phyloP scores from a whole-genome alignment of 2,329 filamentous ascomycete genomes.

The Periconia digitata region DNA sequence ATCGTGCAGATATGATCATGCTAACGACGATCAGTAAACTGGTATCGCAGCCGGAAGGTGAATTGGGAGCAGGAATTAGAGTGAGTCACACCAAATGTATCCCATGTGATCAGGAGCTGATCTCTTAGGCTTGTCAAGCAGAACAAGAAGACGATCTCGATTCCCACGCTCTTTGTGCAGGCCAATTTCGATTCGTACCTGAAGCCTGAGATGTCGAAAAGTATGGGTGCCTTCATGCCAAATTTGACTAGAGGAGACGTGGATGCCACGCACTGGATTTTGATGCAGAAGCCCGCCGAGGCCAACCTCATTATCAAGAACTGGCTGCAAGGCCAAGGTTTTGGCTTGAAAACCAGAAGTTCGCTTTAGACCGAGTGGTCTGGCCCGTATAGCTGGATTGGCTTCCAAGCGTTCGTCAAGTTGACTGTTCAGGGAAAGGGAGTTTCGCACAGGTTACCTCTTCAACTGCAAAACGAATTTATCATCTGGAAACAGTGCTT shows the following conservation, averaged over 20 bases:
- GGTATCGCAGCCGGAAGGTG: conserved; percentile 75
- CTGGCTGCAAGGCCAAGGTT: conserved; percentile 65
- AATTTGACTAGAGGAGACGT: conserved; percentile 68
- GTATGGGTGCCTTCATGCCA: conserved; percentile 70
- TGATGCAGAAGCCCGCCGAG: conserved; percentile 71
- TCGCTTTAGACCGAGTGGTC: neutral
- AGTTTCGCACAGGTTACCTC: no score
- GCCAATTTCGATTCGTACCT: conserved; percentile 73
- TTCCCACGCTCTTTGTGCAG: conserved; percentile 70
- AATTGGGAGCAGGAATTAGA: conserved; percentile 76
- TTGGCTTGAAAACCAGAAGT: conserved; percentile 25
- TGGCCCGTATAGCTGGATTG: no score
- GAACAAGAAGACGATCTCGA: conserved; percentile 35
- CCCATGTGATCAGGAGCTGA: conserved; percentile 9
- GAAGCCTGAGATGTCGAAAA: conserved; percentile 67
- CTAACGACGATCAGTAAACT: conserved; percentile 61
- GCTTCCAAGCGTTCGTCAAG: no score
- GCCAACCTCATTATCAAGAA: conserved; percentile 69
- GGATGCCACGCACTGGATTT: conserved; percentile 76
- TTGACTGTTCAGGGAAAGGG: no score
- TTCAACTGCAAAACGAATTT: no score
- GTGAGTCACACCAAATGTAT: conserved; percentile 27
- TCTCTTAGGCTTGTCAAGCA: conserved; percentile 18
- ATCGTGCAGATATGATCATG: conserved; percentile 1
- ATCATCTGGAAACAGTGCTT: no score